These are phyloP conservation scores for Chalaropsis ovoidea DNA, from an alignment of 2,329 filamentous ascomycete species.

Conservation along the genomic window DNA sequence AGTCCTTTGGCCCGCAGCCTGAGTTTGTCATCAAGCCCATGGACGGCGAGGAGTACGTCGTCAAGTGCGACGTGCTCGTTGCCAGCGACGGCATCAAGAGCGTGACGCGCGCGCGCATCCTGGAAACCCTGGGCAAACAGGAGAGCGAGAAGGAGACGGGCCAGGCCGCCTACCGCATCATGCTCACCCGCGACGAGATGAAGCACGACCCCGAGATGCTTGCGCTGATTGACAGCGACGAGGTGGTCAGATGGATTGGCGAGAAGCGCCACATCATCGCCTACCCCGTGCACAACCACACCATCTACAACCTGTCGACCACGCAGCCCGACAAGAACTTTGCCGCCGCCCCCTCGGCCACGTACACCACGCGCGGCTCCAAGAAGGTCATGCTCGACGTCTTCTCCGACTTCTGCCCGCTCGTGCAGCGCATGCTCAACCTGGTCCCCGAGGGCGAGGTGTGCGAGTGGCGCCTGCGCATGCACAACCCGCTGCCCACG, in stretches of 20 bases:
- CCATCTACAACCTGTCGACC: conserved; percentile 54
- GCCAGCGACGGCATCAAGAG: conserved; percentile 50
- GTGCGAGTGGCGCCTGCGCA: conserved; percentile 54
- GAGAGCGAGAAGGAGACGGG: conserved; percentile 57
- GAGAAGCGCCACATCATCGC: conserved; percentile 66
- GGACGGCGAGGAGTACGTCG: conserved; percentile 43
- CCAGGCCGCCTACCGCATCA: conserved; percentile 70
- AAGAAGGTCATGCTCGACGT: conserved; percentile 53
- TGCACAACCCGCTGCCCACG: conserved; percentile 45
- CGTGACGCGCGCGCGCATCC: conserved; percentile 42
- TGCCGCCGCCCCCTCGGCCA: conserved; percentile 46
- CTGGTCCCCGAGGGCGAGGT: conserved; percentile 53
- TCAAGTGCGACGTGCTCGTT: conserved; percentile 46
- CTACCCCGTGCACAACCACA: conserved; percentile 60
- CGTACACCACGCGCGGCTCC: conserved; percentile 53
- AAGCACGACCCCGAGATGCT: conserved; percentile 55
- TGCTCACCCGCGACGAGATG: conserved; percentile 61
- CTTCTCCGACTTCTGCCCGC: conserved; percentile 51
- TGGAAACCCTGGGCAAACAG: conserved; percentile 42
- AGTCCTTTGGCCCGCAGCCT: conserved; percentile 50
- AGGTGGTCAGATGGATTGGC: conserved; percentile 66
- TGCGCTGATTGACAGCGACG: conserved; percentile 55
- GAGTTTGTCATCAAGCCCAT: conserved; percentile 51
- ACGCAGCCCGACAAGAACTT: conserved; percentile 53
- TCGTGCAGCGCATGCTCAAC: conserved; percentile 48